Evolutionary conservation across 345 rosid genomes (phyloP).

Genomic region (Linum tenue): DNA sequence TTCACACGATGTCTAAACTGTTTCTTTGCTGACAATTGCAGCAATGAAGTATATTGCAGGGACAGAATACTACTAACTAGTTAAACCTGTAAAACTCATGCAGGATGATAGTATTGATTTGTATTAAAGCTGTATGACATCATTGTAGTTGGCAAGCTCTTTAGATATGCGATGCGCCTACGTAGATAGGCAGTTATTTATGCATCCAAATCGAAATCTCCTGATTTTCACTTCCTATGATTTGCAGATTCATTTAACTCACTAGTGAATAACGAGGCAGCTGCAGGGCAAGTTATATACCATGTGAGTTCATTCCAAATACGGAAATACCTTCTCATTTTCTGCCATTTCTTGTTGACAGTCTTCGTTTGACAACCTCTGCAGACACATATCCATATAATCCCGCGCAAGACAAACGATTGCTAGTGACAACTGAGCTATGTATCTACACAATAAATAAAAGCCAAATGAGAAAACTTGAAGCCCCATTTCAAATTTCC

Average conservation of each 20-base stretch:
- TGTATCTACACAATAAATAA: too few relatives aligned
- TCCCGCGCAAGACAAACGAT: conserved; percentile 72
- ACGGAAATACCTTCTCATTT: background rate
- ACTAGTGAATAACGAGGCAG: conserved; percentile 80
- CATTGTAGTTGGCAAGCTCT: background rate
- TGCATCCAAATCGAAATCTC: background rate
- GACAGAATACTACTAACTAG: too few relatives aligned
- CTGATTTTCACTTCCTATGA: background rate
- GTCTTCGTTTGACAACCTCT: conserved; percentile 14
- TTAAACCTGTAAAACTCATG: too few relatives aligned
- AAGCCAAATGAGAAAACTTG: too few relatives aligned
- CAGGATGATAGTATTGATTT: too few relatives aligned
- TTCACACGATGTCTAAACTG: too few relatives aligned
- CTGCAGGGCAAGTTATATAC: conserved; percentile 95
- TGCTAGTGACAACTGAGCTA: conserved; percentile 91
- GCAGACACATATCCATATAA: conserved; percentile 94
- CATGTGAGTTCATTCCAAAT: conserved; percentile 65
- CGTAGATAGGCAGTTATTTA: background rate
- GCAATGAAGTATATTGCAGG: background rate
- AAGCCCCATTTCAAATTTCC: too few relatives aligned
- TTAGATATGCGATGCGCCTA: background rate
- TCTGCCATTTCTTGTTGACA: background rate
- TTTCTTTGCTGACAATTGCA: too few relatives aligned
- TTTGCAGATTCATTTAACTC: conserved; percentile 84
- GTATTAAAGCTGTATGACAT: too few relatives aligned